Conservation (phyloP, 495 filamentous ascomycete genomes). For the Aspergillus incahuasiensis region DNA sequence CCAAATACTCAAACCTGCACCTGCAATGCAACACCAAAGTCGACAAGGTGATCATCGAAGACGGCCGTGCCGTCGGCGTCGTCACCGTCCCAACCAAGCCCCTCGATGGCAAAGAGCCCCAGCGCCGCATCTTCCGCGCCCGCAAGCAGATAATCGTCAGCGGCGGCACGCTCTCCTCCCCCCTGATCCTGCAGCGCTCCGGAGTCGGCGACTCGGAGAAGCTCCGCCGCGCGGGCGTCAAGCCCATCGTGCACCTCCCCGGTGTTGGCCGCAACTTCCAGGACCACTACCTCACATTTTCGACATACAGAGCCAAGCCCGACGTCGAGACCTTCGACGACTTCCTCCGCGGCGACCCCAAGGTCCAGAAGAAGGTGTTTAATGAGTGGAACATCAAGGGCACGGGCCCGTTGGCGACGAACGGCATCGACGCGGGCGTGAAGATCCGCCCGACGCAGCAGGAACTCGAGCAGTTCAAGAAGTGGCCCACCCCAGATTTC, state of each 20-base stretch:
- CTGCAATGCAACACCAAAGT: conserved; percentile 76
- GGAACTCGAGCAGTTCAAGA: conserved; percentile 64
- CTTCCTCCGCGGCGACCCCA: conserved; percentile 69
- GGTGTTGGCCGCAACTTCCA: conserved; percentile 82
- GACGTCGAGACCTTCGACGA: conserved; percentile 76
- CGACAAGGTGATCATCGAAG: conserved; percentile 74
- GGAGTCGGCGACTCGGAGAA: conserved; percentile 69
- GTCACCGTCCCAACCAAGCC: conserved; percentile 53
- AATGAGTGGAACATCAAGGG: conserved; percentile 77
- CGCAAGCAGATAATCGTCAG: conserved; percentile 76
- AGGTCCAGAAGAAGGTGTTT: conserved; percentile 63
- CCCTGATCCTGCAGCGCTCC: conserved; percentile 71
- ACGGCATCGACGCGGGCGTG: conserved; percentile 79
- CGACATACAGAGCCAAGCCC: conserved; percentile 70
- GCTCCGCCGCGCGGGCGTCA: conserved; percentile 62
- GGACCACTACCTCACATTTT: conserved; percentile 80
- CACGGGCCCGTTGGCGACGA: conserved; percentile 75
- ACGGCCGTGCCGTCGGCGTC: conserved; percentile 61
- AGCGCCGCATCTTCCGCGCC: conserved; percentile 57
- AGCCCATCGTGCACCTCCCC: conserved; percentile 71
- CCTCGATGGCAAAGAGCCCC: conserved; percentile 42
- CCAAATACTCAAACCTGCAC: conserved; percentile 65
- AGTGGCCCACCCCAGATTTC: conserved; percentile 65
- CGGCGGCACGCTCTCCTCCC: conserved; percentile 75
- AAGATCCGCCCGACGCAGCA: conserved; percentile 69